Evolutionary conservation across 1,139 yeast genomes (phyloP), one percentile per base, ranked within the genome.

Genomic region (Pneumocystis canis): DNA sequence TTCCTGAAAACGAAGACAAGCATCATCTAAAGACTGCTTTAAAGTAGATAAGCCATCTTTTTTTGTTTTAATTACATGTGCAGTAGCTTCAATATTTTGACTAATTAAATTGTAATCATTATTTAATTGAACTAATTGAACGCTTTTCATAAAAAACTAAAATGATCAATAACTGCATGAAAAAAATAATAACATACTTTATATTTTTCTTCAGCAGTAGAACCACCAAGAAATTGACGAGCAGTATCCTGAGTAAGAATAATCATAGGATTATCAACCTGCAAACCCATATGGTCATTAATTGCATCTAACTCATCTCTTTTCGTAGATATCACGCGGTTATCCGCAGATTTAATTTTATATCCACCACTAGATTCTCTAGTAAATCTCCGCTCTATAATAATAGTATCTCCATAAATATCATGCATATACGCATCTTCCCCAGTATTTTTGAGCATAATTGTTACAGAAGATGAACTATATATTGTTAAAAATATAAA

Each of bases 211-310:
- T 78, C 78, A 64, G 87, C 87, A 1, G 87, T 79, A 3, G 92
- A 82, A 33, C 84, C 82, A 0, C 95, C 85, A 64, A 94, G 76
- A 71, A 94, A 92, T 31, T 92, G 87, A 68, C 96, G 80, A 0
- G 99, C 98, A 66, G 85, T 87, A 69, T 94, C 97, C 72, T 94
- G 99, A 0, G 96, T 88, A 62, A 94, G 77, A 69, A 94, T 87
- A 1, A 96, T 89, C 80, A 94, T 82, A 6, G 97, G 97, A 70
- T 94, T 94, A 69, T 86, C 94, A 28, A 92, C 85, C 2, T 89
- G 84, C 60, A 92, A 84, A 59, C 86, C 83, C 71, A 86, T 89
- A 66, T 79, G 81, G 67, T 82, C 83, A 58, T 89, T 74, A 9
- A 92, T 84, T 14, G 80, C 81, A 67, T 84, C 89, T 47, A 92